Evolutionary conservation across 805 yeast genomes (phyloP), one percentile per base, ranked within the genome.

Genomic region (Wickerhamomyces alni): DNA sequence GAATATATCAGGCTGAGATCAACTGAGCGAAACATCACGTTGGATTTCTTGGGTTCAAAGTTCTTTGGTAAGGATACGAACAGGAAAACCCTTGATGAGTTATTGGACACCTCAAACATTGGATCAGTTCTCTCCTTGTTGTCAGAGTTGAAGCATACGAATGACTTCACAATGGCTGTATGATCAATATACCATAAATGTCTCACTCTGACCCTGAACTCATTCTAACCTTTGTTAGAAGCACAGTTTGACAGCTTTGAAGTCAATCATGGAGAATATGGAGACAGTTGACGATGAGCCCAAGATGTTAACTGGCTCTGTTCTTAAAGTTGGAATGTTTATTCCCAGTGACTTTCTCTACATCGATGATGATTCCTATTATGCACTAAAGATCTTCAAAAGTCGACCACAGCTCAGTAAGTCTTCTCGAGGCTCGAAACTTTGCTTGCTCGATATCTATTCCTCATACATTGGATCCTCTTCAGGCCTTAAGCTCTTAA

Each of bases 401-500:
- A 40, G 43, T 12, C 41, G 42, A 8, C 13, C 19, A 2, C 40
- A 29, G 10, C 19, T 29, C 3, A 21, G 21, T 1, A 27, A 30
- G 4, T 9, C 52, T 50, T 30, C 34, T 46, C 31, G 37, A 44
- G 17, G 34, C 38, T 30, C 44, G 41, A 43, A 36, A 30, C 38
- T 15, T 7, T 48, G 47, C 8, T 44, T 53, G 4, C 46, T 49
- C 30, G 44, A 54, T 30, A 17, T 59, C 7, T 19, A 13, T 62
- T 13, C 46, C 52, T 36, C 42, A 38, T 17, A 58, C 64, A 2
- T 48, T 48, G 21, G 44, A 2, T 53, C 71, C 0, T 51, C 50
- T 9, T 39, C 54, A 11, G 68, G 72, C 0, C 47, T 43, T 22
- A 46, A 51, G 18, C 44, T 58, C 2, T 36, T 70, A n/a, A 50